These are phyloP conservation scores for Backusella parvicylindrica DNA, from an alignment of 192 early-diverging fungal genomes.

Conservation along the genomic window DNA sequence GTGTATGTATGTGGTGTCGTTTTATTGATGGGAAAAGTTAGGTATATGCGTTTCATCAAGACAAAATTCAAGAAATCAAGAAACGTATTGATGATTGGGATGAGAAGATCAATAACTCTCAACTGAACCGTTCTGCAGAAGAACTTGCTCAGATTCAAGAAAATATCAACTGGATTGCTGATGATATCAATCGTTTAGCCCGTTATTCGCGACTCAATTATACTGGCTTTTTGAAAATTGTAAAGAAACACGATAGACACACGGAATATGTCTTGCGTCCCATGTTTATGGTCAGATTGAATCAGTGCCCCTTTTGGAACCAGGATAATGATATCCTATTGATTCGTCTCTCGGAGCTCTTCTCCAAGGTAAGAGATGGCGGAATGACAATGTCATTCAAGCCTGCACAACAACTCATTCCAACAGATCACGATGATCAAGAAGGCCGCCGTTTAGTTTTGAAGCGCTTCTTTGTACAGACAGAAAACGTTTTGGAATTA, in stretches of 20 bases:
- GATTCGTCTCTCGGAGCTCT: slow-evolving; percentile 79
- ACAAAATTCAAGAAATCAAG: slow-evolving; percentile 74
- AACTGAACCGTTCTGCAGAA: slow-evolving; percentile 43
- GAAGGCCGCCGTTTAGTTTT: slow-evolving; percentile 16
- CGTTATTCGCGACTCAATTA: slow-evolving; percentile 79
- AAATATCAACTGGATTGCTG: slow-evolving; percentile 69
- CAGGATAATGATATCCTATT: slow-evolving; percentile 85
- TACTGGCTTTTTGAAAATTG: slow-evolving; percentile 85
- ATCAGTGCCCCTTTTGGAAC: slow-evolving; percentile 80
- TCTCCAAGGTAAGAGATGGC: slow-evolving; percentile 62
- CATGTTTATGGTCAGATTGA: slow-evolving; percentile 77
- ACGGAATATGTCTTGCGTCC: slow-evolving; percentile 74
- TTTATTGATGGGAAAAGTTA: slow-evolving; percentile 21
- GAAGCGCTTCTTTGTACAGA: slow-evolving; percentile 86
- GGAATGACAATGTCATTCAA: slow-evolving; percentile 36
- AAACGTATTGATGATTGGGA: slow-evolving; percentile 65
- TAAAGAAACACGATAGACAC: slow-evolving; percentile 99
- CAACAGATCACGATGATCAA: background rate
- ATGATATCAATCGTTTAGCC: slow-evolving; percentile 75
- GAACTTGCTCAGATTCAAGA: slow-evolving; percentile 49
- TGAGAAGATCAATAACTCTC: slow-evolving; percentile 42
- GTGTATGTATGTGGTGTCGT: no score
- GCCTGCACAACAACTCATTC: background rate
- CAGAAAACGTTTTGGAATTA: slow-evolving; percentile 91
- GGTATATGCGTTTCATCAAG: slow-evolving; percentile 69